Evolutionary conservation across 2,329 filamentous ascomycete species (phyloP), one percentile per base, ranked within the genome.

Genomic region (Botrytis squamosa): DNA sequence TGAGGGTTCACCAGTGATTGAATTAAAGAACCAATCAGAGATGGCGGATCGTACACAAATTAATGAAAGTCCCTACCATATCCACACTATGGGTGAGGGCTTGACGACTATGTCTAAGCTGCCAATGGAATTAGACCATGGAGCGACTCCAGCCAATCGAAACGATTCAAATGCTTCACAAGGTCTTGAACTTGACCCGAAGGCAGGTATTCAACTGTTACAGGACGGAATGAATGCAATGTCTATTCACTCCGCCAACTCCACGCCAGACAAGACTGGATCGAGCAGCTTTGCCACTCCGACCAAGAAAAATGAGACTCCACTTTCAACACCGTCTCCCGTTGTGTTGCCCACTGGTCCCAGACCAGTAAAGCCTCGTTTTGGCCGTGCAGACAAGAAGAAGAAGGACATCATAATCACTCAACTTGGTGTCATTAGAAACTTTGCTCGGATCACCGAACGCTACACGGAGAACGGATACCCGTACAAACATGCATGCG

Each of bases 351-450:
- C n/a, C 7, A 72, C 33, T 33, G 55, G 57, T 10, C 68, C 38
- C 33, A 69, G 66, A 38, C 49, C 49, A 42, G 40, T 22, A 8
- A 65, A 64, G 22, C 33, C 59, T 12, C 59, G 44, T 38, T 65
- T 62, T 38, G 44, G 60, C 67, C 75, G 75, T n/a, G 36, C 73
- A 22, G 74, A 76, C 40, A 74, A 73, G 22, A 65, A 60, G 9
- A 75, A 72, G 60, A 75, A 75, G 55, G 76, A 78, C 20, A 74
- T 78, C 55, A 60, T 78, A 36, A 74, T 78, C 52, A 66, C 59
- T 8, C 44, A 68, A n/a, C 25, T 40, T n/a, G 73, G 74, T 9
- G 46, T 76, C n/a, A 59, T 59, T 22, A 74, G 73, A 33, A 78
- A 78, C 59, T 25, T 49, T 42, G 68, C 74, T 36, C 71, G 70